Base-by-base conservation (phyloP, 305 asterid species). In the Petunia hybrid region DNA sequence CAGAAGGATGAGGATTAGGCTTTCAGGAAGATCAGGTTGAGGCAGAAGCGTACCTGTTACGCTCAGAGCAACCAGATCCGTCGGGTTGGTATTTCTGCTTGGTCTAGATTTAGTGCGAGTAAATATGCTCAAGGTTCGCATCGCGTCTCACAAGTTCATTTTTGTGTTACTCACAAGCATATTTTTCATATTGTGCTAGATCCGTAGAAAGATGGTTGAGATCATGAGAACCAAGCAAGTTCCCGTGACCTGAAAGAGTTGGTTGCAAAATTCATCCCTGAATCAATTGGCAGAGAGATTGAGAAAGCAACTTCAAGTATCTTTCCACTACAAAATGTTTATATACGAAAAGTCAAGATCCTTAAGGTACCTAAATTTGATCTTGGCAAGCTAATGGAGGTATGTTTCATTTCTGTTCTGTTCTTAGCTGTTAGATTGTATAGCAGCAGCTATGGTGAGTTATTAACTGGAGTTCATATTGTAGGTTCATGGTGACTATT, bases 361-460 rank as follows among this genome's bases (percentile, higher is more conserved):
- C 80, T 94, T 89, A 94, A 92, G 61, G 97, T 97, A 51, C 98
- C 98, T 55, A 94, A 92, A 74, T 94, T 92, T 42, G 98, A 94
- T 86, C 90, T 94, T 16, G 90, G 93, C 70, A 90, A 86, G 84
- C 83, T 94, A 87, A 94, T 92, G 97, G 97, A 92, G 92, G 97
- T 57, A 66, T 71, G 82, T 77, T 22, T 22, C 31, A 0, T 22
- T 22, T 22, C 31, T 22, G 31, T 22, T 22, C 31, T 22, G 0
- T 22, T 22, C 31, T 22, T 22, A 22, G 0, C 31, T 22, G 31
- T 22, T 22, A 22, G 31, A 22, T 22, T 22, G 31, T 22, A 22
- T 22, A 22, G 31, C 31, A 22, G 31, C 31, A 22, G 31, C 31
- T 22, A 22, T 22, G 31, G 31, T 22, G 31, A 0, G 31, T 22